A percentile compares a stretch with the other conserved stretches of the same genome.
Conservation (phyloP, 2,329 filamentous ascomycete species). For the Neonectria coccinea region DNA sequence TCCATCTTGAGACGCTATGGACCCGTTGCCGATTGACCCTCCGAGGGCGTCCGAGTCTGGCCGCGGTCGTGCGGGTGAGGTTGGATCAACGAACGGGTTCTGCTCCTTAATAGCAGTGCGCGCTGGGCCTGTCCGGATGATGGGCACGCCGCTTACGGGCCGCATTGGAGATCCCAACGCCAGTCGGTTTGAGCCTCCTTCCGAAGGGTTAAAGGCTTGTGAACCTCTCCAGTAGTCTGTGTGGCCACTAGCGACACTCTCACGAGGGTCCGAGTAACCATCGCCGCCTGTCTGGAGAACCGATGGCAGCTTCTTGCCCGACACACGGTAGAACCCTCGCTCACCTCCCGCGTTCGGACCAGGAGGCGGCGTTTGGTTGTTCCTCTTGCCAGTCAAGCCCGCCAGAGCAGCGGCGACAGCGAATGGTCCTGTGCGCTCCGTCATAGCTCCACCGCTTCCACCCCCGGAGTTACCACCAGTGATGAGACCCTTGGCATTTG, state of each 20-base stretch:
- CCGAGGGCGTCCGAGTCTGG: slow-evolving; percentile 43
- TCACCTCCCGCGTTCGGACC: slow-evolving; percentile 58
- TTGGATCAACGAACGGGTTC: slow-evolving; percentile 59
- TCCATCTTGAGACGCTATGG: slow-evolving; percentile 38
- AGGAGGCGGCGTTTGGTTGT: slow-evolving; percentile 34
- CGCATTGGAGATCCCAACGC: slow-evolving; percentile 70
- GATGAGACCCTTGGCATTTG: slow-evolving; percentile 48
- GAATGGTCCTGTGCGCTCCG: slow-evolving; percentile 55
- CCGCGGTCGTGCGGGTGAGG: slow-evolving; percentile 45
- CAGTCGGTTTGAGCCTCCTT: slow-evolving; percentile 54
- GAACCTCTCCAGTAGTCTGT: slow-evolving; percentile 68
- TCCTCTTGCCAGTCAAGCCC: slow-evolving; percentile 57
- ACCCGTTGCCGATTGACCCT: slow-evolving; percentile 38
- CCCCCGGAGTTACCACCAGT: slow-evolving; percentile 41
- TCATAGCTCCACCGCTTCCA: slow-evolving; percentile 53
- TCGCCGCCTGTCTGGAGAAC: slow-evolving; percentile 72
- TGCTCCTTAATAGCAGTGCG: slow-evolving; percentile 70
- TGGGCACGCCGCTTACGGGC: slow-evolving; percentile 69
- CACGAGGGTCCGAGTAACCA: slow-evolving; percentile 67
- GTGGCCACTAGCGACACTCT: slow-evolving; percentile 59
- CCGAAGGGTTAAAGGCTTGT: slow-evolving; percentile 56
- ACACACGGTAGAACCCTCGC: slow-evolving; percentile 72
- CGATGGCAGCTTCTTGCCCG: slow-evolving; percentile 73
- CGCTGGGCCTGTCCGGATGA: slow-evolving; percentile 74
- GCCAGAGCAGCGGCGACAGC: slow-evolving; percentile 64